Base-by-base conservation (phyloP, 352 stramenopile genomes). In the Phytophthora fragariae region DNA sequence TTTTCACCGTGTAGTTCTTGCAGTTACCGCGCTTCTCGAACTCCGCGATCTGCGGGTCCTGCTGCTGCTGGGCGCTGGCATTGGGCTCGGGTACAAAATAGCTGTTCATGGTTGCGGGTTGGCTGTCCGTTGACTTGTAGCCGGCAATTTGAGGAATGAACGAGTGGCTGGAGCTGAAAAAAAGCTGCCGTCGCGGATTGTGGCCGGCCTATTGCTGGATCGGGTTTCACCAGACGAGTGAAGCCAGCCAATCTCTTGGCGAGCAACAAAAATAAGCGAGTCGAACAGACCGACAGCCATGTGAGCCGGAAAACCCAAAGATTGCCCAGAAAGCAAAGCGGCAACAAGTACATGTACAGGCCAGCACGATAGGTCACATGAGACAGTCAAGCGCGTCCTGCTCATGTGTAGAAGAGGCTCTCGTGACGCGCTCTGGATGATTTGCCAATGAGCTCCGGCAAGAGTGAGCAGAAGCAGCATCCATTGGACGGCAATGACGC, bases 1-100 rank as follows among this genome's bases (percentile, higher is more conserved):
- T 80, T 64, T 89, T 87, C 39, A 91, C 64, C 17, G 82, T 81
- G 59, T 87, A 76, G 27, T 73, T 84, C 46, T 85, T 84, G 76
- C 68, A 77, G 39, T 82, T 82, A 58, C 67, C 67, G 12, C 67
- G 72, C 59, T 75, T 79, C 35, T 72, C 67, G 41, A 80, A 65
- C 52, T 59, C 73, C 2, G 52, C 33, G 39, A 75, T 67, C 35
- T 75, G 59, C 7, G 63, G 63, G 17, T 80, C 61, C 17, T 60
- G 54, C 17, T 74, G 59, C 19, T 65, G 68, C 9, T 41, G 35
- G 27, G 53, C 49, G 29, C 29, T 70, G 35, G 62, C 47, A 44
- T 79, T 71, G n/a, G 68, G 73, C 24, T 80, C 73, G 10, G 73
- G 73, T 12, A 80, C 68, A 46, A 77, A 80, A 54, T 74, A 80